Percentiles rank a stretch among this genome's conserved stretches.
These are phyloP conservation scores for Starmerella apicola DNA, from an alignment of 805 yeast genomes.

Conservation along the genomic window DNA sequence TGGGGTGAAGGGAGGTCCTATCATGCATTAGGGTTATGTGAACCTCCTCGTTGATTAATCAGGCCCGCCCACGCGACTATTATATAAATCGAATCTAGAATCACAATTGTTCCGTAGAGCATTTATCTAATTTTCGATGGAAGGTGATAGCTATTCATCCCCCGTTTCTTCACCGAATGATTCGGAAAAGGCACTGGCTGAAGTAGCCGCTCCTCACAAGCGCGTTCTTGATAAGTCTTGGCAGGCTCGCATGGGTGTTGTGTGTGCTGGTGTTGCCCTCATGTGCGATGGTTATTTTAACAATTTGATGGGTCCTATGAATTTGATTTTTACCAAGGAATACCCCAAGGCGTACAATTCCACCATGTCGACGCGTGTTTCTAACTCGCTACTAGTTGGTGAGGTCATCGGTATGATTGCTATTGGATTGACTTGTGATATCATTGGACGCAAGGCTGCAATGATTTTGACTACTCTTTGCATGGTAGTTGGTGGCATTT, in stretches of 20 bases:
- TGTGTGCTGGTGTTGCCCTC: slow-evolving; percentile 63
- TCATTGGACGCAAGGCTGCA: slow-evolving; percentile 55
- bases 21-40: too few species aligned
- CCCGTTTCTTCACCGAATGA: too few species aligned
- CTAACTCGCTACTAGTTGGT: slow-evolving; percentile 57
- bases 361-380: slow-evolving; percentile 47
- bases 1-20: too few species aligned
- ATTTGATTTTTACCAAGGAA: slow-evolving; percentile 39
- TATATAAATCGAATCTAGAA: too few species aligned
- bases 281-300: slow-evolving; percentile 71
- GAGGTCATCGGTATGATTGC: slow-evolving; percentile 59
- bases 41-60: too few species aligned
- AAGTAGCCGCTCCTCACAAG: too few species aligned
- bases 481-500: slow-evolving; percentile 49
- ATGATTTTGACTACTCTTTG: slow-evolving; percentile 50
- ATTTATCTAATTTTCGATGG: too few species aligned
- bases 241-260: slow-evolving; percentile 30
- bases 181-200: too few species aligned
- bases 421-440: slow-evolving; percentile 53
- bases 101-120: too few species aligned
- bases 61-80: too few species aligned
- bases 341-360: slow-evolving; percentile 36
- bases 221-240: slow-evolving; percentile 12
- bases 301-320: slow-evolving; percentile 59
- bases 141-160: too few species aligned